Conservation (phyloP, 163 green algal species). For the Chlamydomonas reinhardtii region DNA sequence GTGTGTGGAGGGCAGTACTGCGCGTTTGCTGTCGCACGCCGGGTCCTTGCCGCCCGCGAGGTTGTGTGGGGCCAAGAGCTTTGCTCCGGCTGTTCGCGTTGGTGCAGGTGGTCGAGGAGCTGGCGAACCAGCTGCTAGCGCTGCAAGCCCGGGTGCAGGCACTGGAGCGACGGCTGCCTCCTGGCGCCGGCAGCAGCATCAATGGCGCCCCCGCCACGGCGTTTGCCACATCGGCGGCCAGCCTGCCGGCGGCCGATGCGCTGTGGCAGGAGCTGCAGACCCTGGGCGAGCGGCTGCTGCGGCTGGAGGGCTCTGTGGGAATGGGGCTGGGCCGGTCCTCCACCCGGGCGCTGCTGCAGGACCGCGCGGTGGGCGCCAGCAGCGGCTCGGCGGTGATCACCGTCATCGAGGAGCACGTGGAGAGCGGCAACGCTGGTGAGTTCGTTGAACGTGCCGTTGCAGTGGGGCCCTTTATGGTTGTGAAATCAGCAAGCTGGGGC, state of each 20-base stretch:
- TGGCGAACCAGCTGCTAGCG: background rate
- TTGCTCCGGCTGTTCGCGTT: no score
- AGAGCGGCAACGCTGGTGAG: background rate
- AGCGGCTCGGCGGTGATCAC: background rate
- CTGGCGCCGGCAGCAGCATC: background rate
- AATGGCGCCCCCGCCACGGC: background rate
- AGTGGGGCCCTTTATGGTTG: no score
- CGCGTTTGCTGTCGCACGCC: background rate
- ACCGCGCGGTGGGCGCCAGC: background rate
- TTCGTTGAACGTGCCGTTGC: background rate
- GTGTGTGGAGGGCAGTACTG: background rate
- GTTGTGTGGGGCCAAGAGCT: no score
- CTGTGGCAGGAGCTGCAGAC: conserved; percentile 5
- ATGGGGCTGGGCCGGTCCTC: background rate
- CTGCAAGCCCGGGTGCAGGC: conserved; percentile 7
- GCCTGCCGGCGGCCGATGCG: background rate
- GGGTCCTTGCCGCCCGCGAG: background rate
- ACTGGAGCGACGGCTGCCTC: background rate
- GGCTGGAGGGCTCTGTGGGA: background rate
- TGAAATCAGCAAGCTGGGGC: no score
- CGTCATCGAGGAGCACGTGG: background rate
- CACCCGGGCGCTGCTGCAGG: background rate
- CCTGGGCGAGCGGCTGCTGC: conserved; percentile 4
- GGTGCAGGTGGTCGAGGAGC: conserved; percentile 9
- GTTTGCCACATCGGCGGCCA: background rate